A percentile compares a stretch with the other conserved stretches of the same genome.
Evolutionary conservation across 352 stramenopile species (phyloP).

Genomic region (Phytophthora ohioensis): DNA sequence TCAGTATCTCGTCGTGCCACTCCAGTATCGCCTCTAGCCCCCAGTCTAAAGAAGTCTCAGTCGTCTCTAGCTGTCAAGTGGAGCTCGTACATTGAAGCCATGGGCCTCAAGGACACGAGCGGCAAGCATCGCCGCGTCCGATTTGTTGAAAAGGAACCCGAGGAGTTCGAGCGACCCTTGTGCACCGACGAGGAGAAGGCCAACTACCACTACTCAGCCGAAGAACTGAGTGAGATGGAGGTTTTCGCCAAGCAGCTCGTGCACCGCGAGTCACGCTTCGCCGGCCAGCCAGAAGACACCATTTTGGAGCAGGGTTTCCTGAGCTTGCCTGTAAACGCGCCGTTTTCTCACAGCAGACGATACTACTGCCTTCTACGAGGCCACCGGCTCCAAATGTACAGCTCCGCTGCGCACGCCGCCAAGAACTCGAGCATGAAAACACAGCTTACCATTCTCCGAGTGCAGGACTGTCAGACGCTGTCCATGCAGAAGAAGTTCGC

Average conservation of each 20-base stretch:
- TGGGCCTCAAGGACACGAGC: constrained; percentile 51
- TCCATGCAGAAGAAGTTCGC: constrained; percentile 71
- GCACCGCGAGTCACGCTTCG: constrained; percentile 57
- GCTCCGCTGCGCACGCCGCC: constrained; percentile 58
- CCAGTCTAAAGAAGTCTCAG: constrained; percentile 69
- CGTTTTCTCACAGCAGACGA: constrained; percentile 69
- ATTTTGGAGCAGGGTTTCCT: constrained; percentile 78
- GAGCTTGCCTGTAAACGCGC: constrained; percentile 52
- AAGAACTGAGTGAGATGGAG: constrained; percentile 70
- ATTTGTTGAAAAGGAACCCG: constrained; percentile 46
- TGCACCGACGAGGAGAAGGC: constrained; percentile 64
- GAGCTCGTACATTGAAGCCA: constrained; percentile 60
- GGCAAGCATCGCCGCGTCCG: constrained; percentile 53
- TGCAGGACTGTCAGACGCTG: constrained; percentile 66
- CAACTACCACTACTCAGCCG: constrained; percentile 59
- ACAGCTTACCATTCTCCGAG: constrained; percentile 60
- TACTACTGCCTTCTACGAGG: constrained; percentile 76
- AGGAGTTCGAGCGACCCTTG: constrained; percentile 48
- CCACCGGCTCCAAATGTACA: constrained; percentile 55
- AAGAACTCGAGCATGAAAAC: constrained; percentile 56
- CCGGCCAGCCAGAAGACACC: constrained; percentile 59
- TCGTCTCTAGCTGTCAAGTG: constrained; percentile 59
- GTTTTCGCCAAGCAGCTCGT: constrained; percentile 56
- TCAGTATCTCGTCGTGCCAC: constrained; percentile 20
- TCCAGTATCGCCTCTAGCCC: constrained; percentile 37